These are phyloP conservation scores for Lathyrus sativus DNA, from an alignment of 306 rosid genomes.

Conservation along the genomic window DNA sequence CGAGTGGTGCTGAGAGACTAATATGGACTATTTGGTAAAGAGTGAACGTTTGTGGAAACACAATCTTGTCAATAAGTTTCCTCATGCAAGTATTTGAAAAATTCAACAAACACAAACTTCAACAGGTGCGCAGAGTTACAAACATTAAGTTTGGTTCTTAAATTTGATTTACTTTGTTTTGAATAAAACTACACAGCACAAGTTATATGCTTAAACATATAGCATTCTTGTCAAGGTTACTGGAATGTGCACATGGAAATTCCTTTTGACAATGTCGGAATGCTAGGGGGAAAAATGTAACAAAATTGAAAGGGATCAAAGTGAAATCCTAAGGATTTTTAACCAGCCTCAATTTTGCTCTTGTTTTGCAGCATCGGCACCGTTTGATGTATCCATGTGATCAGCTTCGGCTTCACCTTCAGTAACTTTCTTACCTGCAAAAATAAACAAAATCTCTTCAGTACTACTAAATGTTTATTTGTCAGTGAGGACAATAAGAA, in stretches of 20 bases:
- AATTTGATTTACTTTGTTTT: background rate
- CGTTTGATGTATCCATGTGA: conserved; percentile 60
- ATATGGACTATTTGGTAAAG: no score
- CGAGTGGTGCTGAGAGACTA: no score
- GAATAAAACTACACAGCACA: background rate
- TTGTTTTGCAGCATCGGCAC: conserved; percentile 59
- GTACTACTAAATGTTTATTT: background rate
- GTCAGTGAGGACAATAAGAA: background rate
- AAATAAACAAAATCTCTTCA: background rate
- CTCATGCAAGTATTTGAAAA: no score
- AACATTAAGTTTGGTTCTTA: background rate
- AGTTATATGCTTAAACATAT: conserved; percentile 6
- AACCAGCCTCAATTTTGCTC: conserved; percentile 52
- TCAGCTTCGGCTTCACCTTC: conserved; percentile 67
- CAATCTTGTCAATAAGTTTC: no score
- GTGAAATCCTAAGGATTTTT: background rate
- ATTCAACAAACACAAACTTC: no score
- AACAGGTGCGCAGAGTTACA: no score
- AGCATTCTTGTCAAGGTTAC: conserved; percentile 31
- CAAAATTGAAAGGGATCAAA: conserved; percentile 54
- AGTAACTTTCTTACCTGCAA: conserved; percentile 73
- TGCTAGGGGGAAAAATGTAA: conserved; percentile 34
- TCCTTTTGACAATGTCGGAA: conserved; percentile 14
- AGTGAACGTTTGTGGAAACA: no score
- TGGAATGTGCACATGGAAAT: conserved; percentile 27